Percentiles rank a stretch among this genome's conserved stretches.
These are phyloP conservation scores for Tolypocladium tropicale DNA, from an alignment of 2,329 filamentous ascomycete genomes.

Conservation along the genomic window DNA sequence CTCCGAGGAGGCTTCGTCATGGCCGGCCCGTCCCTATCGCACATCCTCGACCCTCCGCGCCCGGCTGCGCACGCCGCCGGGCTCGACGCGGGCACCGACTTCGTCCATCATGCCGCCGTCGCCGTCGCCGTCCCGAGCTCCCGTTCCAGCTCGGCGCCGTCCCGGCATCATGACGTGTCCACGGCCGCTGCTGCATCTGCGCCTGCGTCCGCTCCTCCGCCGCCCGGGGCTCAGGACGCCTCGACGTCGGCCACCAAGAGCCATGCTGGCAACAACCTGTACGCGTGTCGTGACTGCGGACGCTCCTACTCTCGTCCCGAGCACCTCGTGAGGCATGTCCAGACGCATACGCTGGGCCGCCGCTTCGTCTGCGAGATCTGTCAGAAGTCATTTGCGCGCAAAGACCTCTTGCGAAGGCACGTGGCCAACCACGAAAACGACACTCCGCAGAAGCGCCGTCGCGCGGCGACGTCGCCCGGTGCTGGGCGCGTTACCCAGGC, in stretches of 20 bases:
- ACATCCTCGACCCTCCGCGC: constrained; percentile 19
- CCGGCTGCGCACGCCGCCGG: constrained; percentile 7
- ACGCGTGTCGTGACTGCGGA: constrained; percentile 42
- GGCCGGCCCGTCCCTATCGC: constrained; percentile 20
- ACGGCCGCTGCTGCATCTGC: neutral
- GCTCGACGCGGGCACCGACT: neutral
- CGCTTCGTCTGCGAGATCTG: constrained; percentile 40
- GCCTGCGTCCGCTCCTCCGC: neutral
- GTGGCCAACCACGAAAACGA: constrained; percentile 40
- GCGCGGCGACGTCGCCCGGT: constrained; percentile 32
- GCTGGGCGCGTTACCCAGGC: constrained; percentile 42
- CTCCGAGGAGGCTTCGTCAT: constrained; percentile 10
- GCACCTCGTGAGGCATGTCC: constrained; percentile 41
- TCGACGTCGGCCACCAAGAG: constrained; percentile 2
- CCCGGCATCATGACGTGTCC: neutral
- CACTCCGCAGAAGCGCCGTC: constrained; percentile 35
- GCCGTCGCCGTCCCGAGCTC: neutral
- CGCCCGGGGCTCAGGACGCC: neutral
- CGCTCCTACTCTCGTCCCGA: constrained; percentile 42
- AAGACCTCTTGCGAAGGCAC: constrained; percentile 43
- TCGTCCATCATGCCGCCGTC: neutral
- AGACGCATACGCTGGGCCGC: constrained; percentile 39
- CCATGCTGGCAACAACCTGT: constrained; percentile 23
- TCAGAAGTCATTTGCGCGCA: constrained; percentile 42
- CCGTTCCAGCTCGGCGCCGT: neutral